Base-by-base conservation (phyloP, 1,284 basidiomycete genomes). In the Naganishia albida region DNA sequence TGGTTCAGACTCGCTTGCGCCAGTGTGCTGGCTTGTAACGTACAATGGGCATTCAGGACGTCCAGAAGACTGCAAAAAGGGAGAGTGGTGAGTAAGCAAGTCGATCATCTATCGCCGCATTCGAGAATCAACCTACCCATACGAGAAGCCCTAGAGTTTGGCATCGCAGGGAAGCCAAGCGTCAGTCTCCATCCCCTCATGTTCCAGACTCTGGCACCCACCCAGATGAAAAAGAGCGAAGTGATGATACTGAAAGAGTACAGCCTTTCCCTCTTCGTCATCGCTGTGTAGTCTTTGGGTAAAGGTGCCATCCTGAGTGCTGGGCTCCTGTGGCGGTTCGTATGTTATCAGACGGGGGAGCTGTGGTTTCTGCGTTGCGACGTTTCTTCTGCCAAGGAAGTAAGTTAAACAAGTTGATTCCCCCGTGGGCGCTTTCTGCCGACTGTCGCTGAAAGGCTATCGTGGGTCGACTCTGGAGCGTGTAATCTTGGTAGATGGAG, bases 31-130 rank as follows among this genome's bases (percentile, higher is more conserved):
- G 30, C 13, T 26, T 4, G 6, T 23, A 10, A 28, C 50, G 46
- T 51, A 69, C 68, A 71, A 42, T 72, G 72, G 28, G 69, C 66
- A 44, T 70, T 71, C 28, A 73, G 62, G 12, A 71, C 72, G 59
- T 73, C 72, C 30, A 74, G 68, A 3, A 75, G 67, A 49, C 56
- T 59, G 16, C 10, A 25, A 23, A 15, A 18, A 30, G 26, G 13
- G 30, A 44, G 1, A 42, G 20, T 25, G 8, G 4, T 48, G 6
- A 46, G n/a, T 43, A 15, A 3, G 12, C 23, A 13, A n/a, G 6
- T 42, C 12, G 7, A 18, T 16, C 12, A n/a, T 16, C 7, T 18
- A 7, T 1, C 46, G 7, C 20, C 25, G 16, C 25, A 1, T 16
- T 51, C 10, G 7, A 2, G 39, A 34, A n/a, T n/a, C n/a, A 15